Evolutionary conservation across 2,329 filamentous ascomycete species (phyloP).

Genomic region (Simplicillium aogashimaense): DNA sequence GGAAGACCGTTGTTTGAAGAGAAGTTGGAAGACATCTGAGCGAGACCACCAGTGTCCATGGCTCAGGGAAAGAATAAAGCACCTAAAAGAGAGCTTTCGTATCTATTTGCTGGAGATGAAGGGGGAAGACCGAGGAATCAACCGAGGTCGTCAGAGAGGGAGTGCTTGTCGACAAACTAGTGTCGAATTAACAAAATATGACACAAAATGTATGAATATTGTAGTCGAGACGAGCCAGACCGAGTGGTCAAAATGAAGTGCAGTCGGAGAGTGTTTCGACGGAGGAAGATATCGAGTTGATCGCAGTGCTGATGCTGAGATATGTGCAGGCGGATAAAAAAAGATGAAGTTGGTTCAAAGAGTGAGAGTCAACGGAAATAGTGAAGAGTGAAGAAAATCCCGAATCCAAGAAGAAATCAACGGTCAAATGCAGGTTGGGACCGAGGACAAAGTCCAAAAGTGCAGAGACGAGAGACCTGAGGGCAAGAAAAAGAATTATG

Average conservation of each 20-base stretch:
- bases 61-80: slow-evolving; percentile 23
- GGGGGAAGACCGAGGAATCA: slow-evolving; percentile 2
- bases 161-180: background rate
- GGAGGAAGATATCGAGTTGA: slow-evolving; percentile 4
- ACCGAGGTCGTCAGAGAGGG: background rate
- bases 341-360: background rate
- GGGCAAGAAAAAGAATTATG: slow-evolving; percentile 9
- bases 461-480: background rate
- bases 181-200: slow-evolving; percentile 1
- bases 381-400: too few species aligned
- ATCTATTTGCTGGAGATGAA: background rate
- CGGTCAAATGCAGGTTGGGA: too few species aligned
- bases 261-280: background rate
- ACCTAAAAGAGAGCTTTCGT: too few species aligned
- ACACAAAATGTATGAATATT: slow-evolving; percentile 1
- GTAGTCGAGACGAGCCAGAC: too few species aligned
- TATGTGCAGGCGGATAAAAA: slow-evolving; percentile 4
- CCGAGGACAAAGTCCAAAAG: background rate
- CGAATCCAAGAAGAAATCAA: too few species aligned
- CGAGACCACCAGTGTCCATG: slow-evolving; percentile 96
- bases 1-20: slow-evolving; percentile 61
- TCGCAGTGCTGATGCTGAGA: slow-evolving; percentile 5
- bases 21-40: slow-evolving; percentile 95
- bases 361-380: too few species aligned
- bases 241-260: too few species aligned